phyloP scores from a whole-genome alignment of 202 grass and related monocot species.

The Cymbopogon flexuosus region DNA sequence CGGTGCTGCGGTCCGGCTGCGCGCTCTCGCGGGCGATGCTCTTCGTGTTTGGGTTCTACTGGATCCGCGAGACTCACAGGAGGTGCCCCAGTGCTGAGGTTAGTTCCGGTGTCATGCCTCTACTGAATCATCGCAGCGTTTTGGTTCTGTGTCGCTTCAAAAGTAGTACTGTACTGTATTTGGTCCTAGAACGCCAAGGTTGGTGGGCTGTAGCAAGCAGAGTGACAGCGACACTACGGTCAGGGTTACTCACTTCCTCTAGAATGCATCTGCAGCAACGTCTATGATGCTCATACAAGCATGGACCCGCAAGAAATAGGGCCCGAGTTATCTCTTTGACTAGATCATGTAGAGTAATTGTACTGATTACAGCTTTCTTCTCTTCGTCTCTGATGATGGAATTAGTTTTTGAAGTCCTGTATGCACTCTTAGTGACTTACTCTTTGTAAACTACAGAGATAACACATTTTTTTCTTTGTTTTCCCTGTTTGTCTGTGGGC shows the following conservation, averaged over 20 bases:
- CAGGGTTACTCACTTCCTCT: neutral
- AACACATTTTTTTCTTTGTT: neutral
- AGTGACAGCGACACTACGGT: neutral
- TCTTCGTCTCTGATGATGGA: neutral
- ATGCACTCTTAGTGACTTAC: neutral
- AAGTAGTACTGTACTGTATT: neutral
- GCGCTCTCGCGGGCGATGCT: slow-evolving; percentile 63
- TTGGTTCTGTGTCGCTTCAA: neutral
- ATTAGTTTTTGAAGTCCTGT: neutral
- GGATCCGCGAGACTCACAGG: slow-evolving; percentile 50
- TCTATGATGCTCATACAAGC: neutral
- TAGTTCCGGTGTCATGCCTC: neutral
- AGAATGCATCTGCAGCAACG: neutral
- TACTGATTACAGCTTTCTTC: neutral
- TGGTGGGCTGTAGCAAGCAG: neutral
- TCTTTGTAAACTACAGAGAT: neutral
- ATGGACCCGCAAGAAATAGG: neutral
- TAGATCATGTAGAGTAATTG: neutral
- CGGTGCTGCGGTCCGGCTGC: slow-evolving; percentile 45
- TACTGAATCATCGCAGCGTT: neutral
- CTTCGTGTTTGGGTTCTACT: slow-evolving; percentile 83
- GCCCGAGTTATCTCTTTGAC: neutral
- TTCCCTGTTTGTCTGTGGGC: neutral
- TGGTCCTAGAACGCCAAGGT: neutral
- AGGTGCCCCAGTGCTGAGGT: slow-evolving; percentile 41